Base-by-base conservation (phyloP, 176 grass and related monocot genomes). In the Lolium multiflorum region DNA sequence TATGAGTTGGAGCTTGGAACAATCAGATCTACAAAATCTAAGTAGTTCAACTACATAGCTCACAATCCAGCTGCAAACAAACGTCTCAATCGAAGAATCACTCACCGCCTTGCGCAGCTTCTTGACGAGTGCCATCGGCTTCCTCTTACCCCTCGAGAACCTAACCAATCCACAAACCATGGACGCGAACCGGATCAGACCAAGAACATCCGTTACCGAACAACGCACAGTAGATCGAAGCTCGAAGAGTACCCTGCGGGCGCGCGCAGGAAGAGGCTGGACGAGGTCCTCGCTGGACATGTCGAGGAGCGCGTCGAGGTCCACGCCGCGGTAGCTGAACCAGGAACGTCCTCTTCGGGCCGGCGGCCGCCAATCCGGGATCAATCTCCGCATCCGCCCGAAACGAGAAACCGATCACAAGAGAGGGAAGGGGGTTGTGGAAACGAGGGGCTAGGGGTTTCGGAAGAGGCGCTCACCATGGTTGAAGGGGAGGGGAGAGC, bases 141-240 rank as follows among this genome's bases (percentile, higher is more conserved):
- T 98, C 93, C 95, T 91, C 93, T 98, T 98, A 55, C 95, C 95
- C 81, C 95, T 93, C 83, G 91, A 86, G 80, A 98, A 98, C 95
- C 95, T 98, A 73, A 26, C 24, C 5, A 58, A 82, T 58, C 12
- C 17, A 49, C 47, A 77, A 73, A 16, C 14, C 41, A 18, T n/a
- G 24, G 52, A 18, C 58, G n/a, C 50, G 51, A 3, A 72, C 38
- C 39, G 72, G 28, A 85, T 78, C 46, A 65, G 16, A 81, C 9
- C 6, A 61, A 1, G 4, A 7, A 6, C 9, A 56, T 17, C 20
- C 18, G 22, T 24, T 10, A 83, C 3, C 18, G 37, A 20, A 17
- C 7, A 85, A 16, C 8, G 2, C 1, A 39, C 15, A 20, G n/a
- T 2, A 18, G n/a, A 21, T 71, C 9, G 11, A 44, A 43, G 28